A percentile compares a stretch with the other conserved stretches of the same genome.
Evolutionary conservation across 441 rosid genomes (phyloP).

Genomic region (Macaranga tanarius): DNA sequence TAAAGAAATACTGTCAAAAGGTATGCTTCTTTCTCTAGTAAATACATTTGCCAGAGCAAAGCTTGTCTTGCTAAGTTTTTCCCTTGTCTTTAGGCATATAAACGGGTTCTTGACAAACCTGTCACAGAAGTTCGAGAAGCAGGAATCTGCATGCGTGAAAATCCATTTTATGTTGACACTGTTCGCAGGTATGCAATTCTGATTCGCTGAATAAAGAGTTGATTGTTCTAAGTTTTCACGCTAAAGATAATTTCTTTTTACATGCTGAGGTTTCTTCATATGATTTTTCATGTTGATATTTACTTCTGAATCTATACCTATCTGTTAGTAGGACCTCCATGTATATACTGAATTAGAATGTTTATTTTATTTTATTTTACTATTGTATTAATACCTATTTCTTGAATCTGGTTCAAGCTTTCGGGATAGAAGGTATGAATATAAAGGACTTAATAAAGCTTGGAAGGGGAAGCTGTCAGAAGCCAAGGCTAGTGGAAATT

Average conservation of each 20-base stretch:
- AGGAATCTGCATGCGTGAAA: slow-evolving; percentile 99
- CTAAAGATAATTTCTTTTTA: slow-evolving; percentile 23
- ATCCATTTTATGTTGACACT: slow-evolving; percentile 93
- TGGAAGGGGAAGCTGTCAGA: slow-evolving; percentile 99
- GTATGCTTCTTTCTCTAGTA: slow-evolving; percentile 34
- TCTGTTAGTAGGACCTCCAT: neutral
- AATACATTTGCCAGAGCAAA: slow-evolving; percentile 22
- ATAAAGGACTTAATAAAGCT: slow-evolving; percentile 95
- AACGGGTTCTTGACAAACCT: slow-evolving; percentile 86
- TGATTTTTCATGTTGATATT: slow-evolving; percentile 8
- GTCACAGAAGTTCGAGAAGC: slow-evolving; percentile 97
- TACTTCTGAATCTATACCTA: neutral
- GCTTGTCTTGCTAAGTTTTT: slow-evolving; percentile 27
- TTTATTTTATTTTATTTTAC: neutral
- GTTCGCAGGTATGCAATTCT: slow-evolving; percentile 78
- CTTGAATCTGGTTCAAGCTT: slow-evolving; percentile 56
- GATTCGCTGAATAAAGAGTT: slow-evolving; percentile 20
- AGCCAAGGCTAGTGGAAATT: slow-evolving; percentile 96
- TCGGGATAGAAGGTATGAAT: slow-evolving; percentile 98
- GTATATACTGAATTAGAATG: neutral
- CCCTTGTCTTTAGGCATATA: slow-evolving; percentile 64
- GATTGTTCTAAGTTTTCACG: slow-evolving; percentile 11
- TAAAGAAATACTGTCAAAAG: slow-evolving; percentile 93
- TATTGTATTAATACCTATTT: slow-evolving; percentile 28
- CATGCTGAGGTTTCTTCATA: slow-evolving; percentile 5